Conservation (phyloP, 345 rosid genomes). For the Luvunga scandens region DNA sequence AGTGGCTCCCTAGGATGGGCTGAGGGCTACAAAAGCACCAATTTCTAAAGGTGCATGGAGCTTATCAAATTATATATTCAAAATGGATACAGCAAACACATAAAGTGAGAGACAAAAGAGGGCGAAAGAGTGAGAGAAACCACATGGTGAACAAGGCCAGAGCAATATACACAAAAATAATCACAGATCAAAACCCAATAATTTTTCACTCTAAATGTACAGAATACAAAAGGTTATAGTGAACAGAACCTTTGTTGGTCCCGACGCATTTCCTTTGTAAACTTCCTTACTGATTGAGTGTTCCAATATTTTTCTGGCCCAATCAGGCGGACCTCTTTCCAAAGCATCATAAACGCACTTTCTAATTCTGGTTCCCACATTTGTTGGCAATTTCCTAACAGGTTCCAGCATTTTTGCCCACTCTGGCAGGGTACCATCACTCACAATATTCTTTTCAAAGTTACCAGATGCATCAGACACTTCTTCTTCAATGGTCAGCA, state of each 20-base stretch:
- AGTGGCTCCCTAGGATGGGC: neutral
- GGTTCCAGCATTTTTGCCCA: conserved; percentile 87
- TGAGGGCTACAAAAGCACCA: neutral
- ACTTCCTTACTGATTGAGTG: conserved; percentile 95
- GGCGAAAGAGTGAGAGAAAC: neutral
- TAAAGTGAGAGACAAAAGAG: neutral
- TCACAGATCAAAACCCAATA: neutral
- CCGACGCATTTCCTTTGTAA: conserved; percentile 99
- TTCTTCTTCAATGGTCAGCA: conserved; percentile 67
- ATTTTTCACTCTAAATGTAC: conserved; percentile 2
- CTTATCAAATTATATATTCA: neutral
- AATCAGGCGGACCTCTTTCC: conserved; percentile 80
- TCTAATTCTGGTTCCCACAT: conserved; percentile 97
- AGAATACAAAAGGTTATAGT: conserved; percentile 18
- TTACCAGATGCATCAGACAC: conserved; percentile 46
- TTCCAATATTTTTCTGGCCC: conserved; percentile 84
- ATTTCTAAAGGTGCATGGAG: neutral
- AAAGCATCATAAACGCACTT: conserved; percentile 86
- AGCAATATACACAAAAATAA: neutral
- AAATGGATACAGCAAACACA: neutral
- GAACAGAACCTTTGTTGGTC: conserved; percentile 87
- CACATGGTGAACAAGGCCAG: neutral
- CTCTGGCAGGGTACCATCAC: conserved; percentile 66
- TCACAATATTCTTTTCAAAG: conserved; percentile 41
- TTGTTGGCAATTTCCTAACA: conserved; percentile 93